A percentile compares a stretch with the other conserved stretches of the same genome.
Conservation (phyloP, 495 filamentous ascomycete genomes). For the Talaromyces trachyspermus region DNA sequence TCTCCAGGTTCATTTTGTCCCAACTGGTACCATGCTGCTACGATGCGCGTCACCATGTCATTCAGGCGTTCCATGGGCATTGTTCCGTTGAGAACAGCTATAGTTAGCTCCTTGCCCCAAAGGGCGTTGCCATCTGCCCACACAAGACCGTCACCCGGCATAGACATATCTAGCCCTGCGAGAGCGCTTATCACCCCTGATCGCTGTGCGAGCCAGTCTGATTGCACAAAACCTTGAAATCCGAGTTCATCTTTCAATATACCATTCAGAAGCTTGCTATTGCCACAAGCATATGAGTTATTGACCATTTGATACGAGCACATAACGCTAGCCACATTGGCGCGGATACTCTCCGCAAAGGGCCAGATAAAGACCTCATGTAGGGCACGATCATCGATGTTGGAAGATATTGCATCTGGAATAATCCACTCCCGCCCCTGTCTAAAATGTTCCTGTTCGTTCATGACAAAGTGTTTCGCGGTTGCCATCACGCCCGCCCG, state of each 20-base stretch:
- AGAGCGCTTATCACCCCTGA: constrained; percentile 73
- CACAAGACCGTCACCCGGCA: constrained; percentile 81
- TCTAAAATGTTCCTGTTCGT: constrained; percentile 86
- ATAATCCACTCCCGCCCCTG: constrained; percentile 68
- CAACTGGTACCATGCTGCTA: constrained; percentile 88
- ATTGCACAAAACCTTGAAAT: constrained; percentile 91
- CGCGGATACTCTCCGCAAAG: constrained; percentile 77
- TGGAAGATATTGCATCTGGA: constrained; percentile 67
- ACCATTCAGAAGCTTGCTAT: constrained; percentile 86
- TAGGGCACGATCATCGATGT: constrained; percentile 73
- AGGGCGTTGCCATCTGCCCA: constrained; percentile 75
- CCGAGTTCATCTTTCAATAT: constrained; percentile 92
- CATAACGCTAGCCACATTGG: constrained; percentile 85
- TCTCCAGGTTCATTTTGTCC: constrained; percentile 67
- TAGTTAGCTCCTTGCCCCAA: constrained; percentile 73
- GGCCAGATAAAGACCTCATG: constrained; percentile 90
- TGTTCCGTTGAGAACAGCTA: constrained; percentile 71
- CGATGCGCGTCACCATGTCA: constrained; percentile 89
- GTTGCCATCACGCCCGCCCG: constrained; percentile 75
- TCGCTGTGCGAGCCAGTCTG: constrained; percentile 87
- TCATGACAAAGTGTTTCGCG: constrained; percentile 72
- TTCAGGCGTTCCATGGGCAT: constrained; percentile 77
- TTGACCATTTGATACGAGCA: constrained; percentile 88
- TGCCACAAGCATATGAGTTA: constrained; percentile 84
- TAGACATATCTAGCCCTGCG: constrained; percentile 86